A percentile compares a stretch with the other conserved stretches of the same genome.
These are phyloP conservation scores for Leishmania tropica DNA, from an alignment of 208 protist species.

Conservation along the genomic window DNA sequence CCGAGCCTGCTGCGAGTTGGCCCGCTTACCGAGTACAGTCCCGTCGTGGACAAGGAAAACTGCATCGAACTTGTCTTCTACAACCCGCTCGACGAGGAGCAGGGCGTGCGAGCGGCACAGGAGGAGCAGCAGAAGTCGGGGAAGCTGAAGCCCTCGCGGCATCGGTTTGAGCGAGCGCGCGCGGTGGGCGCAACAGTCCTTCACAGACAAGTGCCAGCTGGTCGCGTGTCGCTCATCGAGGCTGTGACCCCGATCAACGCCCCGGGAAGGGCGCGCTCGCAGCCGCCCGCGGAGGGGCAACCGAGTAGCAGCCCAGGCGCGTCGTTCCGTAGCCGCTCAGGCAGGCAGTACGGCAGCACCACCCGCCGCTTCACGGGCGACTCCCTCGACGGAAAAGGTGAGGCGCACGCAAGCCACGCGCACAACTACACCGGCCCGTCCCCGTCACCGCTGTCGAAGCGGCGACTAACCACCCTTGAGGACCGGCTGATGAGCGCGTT, in stretches of 20 bases:
- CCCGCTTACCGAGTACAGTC: constrained; percentile 61
- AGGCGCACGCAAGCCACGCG: not conserved
- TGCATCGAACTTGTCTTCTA: constrained; percentile 86
- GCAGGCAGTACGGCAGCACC: constrained; percentile 11
- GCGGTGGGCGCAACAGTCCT: not conserved
- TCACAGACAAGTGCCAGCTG: not conserved
- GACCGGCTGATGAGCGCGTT: constrained; percentile 15
- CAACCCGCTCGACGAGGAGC: constrained; percentile 33
- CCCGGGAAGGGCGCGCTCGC: not conserved
- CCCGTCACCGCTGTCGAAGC: not conserved
- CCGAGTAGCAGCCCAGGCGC: not conserved
- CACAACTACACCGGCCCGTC: not conserved
- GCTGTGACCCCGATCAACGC: not conserved
- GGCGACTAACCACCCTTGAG: constrained; percentile 14
- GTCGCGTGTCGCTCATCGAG: not conserved
- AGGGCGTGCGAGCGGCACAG: constrained; percentile 21
- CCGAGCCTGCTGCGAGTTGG: constrained; percentile 73
- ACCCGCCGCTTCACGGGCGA: not conserved
- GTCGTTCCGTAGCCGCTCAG: not conserved
- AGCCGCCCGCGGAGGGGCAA: not conserved
- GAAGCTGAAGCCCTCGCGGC: not conserved
- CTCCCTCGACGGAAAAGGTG: not conserved
- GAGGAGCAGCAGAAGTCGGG: constrained; percentile 26
- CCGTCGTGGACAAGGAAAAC: constrained; percentile 77
- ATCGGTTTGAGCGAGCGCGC: not conserved